phyloP scores from a whole-genome alignment of 352 stramenopile genomes.

The Globisporangium acanthophoron region DNA sequence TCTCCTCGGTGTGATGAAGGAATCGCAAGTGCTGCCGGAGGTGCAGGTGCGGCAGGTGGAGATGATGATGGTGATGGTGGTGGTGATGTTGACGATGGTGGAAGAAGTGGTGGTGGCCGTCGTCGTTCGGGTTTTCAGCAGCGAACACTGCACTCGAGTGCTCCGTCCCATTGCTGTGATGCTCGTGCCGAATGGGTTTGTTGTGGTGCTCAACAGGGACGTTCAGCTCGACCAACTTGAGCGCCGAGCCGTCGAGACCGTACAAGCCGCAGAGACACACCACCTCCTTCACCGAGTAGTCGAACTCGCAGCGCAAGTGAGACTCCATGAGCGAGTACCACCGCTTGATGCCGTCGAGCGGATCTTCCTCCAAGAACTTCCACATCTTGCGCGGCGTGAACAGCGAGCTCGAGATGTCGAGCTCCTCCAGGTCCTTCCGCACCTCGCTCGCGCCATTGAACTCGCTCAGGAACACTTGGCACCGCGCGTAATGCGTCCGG shows the following conservation, averaged over 20 bases:
- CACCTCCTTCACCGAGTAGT: conserved; percentile 70
- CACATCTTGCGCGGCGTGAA: conserved; percentile 78
- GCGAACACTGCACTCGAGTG: not conserved
- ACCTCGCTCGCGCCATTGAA: conserved; percentile 18
- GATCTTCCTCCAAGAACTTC: conserved; percentile 51
- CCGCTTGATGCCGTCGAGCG: conserved; percentile 63
- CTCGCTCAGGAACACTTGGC: conserved; percentile 48
- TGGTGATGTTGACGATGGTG: conserved; percentile 3
- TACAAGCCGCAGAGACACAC: conserved; percentile 71
- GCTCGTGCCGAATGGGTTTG: not conserved
- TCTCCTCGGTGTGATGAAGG: conserved; percentile 6
- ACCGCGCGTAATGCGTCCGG: conserved; percentile 62
- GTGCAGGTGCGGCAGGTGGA: conserved; percentile 6
- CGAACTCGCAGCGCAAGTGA: conserved; percentile 71
- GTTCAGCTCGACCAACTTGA: conserved; percentile 28
- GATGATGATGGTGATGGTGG: not conserved
- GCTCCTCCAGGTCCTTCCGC: conserved; percentile 24
- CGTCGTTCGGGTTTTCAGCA: not conserved
- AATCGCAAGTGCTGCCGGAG: conserved; percentile 7
- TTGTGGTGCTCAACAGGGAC: conserved; percentile 4
- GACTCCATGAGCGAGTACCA: conserved; percentile 84
- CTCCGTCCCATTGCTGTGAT: not conserved
- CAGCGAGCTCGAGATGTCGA: conserved; percentile 67
- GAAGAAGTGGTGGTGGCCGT: not conserved
- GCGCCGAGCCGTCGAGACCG: conserved; percentile 45